These are phyloP conservation scores for Lactarius trivialis DNA, from an alignment of 768 basidiomycete genomes.

Conservation along the genomic window DNA sequence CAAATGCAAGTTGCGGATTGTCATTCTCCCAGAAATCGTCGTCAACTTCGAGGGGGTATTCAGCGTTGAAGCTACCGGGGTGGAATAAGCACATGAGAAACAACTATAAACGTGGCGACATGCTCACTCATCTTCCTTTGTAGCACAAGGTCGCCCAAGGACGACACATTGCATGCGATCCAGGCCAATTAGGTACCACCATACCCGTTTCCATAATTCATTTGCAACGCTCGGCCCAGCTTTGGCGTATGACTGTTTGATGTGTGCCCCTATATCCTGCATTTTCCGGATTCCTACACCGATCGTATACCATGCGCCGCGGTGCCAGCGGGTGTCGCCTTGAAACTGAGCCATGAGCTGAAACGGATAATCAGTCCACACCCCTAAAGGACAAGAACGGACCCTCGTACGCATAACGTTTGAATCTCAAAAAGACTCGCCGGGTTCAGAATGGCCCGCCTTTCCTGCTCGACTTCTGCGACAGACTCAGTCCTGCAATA, in stretches of 20 bases:
- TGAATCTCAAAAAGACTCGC: constrained; percentile 60
- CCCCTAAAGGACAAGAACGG: constrained; percentile 17
- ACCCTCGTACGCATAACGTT: constrained; percentile 40
- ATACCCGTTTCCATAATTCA: constrained; percentile 47
- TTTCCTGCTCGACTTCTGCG: constrained; percentile 45
- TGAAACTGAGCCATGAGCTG: constrained; percentile 46
- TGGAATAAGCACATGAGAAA: background rate
- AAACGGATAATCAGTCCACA: background rate
- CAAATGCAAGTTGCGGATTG: constrained; percentile 36
- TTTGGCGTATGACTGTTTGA: constrained; percentile 32
- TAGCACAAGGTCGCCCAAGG: constrained; percentile 49
- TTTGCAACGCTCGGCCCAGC: constrained; percentile 33
- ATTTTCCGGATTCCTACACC: constrained; percentile 43
- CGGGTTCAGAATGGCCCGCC: constrained; percentile 48
- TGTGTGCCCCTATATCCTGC: constrained; percentile 48
- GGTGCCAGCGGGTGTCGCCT: constrained; percentile 40
- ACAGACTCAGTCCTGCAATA: constrained; percentile 2
- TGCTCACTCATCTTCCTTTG: constrained; percentile 62
- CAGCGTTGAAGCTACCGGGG: constrained; percentile 38
- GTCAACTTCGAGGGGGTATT: constrained; percentile 47
- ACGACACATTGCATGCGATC: constrained; percentile 50
- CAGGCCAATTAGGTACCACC: constrained; percentile 51
- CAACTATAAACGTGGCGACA: constrained; percentile 4
- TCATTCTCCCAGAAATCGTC: constrained; percentile 49
- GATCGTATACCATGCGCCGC: constrained; percentile 41